phyloP scores from a whole-genome alignment of 163 green algal genomes.

The Chlorella variabilis region DNA sequence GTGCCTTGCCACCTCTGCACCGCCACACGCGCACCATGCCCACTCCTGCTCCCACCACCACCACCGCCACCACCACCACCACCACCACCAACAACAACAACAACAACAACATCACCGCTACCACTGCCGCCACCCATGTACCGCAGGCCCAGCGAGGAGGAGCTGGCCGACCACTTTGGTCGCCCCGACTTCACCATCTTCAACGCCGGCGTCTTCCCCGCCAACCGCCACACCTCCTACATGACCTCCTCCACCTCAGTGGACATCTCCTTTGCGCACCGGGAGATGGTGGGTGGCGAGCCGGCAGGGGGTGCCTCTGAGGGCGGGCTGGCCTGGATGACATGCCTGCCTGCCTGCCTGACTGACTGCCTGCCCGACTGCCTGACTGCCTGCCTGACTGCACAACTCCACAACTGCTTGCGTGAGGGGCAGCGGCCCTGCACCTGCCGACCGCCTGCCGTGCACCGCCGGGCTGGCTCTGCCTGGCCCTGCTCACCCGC shows the following conservation, averaged over 20 bases:
- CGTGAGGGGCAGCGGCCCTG: background rate
- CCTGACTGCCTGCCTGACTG: too few relatives aligned
- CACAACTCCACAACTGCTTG: background rate
- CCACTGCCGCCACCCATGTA: too few relatives aligned
- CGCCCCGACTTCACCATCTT: slow-evolving; percentile 95
- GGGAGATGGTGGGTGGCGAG: slow-evolving; percentile 78
- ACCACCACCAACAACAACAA: too few relatives aligned
- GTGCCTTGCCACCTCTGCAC: too few relatives aligned
- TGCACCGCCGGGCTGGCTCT: too few relatives aligned
- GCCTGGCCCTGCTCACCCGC: background rate
- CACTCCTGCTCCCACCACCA: too few relatives aligned
- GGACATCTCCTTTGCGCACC: slow-evolving; percentile 78
- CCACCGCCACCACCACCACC: too few relatives aligned
- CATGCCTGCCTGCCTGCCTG: too few relatives aligned
- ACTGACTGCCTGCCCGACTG: too few relatives aligned
- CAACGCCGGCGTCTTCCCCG: slow-evolving; percentile 90
- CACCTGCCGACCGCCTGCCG: background rate
- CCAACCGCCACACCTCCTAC: slow-evolving; percentile 89
- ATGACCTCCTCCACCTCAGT: slow-evolving; percentile 89
- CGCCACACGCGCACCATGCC: too few relatives aligned
- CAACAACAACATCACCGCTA: too few relatives aligned
- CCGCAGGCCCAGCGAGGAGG: slow-evolving; percentile 74
- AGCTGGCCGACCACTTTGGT: slow-evolving; percentile 87
- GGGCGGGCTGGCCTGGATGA: too few relatives aligned
- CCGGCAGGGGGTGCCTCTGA: background rate